Evolutionary conservation across 1,284 basidiomycete genomes (phyloP), one percentile per base, ranked within the genome.

Genomic region (Athelia sp.): DNA sequence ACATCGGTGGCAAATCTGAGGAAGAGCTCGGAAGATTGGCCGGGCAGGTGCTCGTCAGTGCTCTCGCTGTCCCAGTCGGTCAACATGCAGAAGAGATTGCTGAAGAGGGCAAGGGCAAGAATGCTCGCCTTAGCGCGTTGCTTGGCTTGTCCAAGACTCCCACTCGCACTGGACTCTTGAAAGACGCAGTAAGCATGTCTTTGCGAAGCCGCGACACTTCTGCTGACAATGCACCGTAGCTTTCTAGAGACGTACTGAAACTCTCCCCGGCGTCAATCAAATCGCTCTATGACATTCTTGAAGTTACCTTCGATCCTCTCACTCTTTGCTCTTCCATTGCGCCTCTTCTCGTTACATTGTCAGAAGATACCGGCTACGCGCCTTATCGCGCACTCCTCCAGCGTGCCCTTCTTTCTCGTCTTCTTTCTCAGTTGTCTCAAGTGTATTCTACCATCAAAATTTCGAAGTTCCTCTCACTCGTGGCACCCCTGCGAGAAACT

Each of bases 301-400:
- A 98, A 72, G 87, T 90, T 51, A 90, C 94, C 35, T 98, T 99
- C 67, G 93, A 98, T 66, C 97, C 97, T 1, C 81, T 98, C 53
- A 88, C 84, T 1, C 87, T 98, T 51, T 94, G 92, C 67, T 71
- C 79, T 14, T 81, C 83, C 59, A 87, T 95, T 47, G 85, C 91
- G 13, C 93, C 95, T 13, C 76, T 98, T 56, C 81, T 99, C 50
- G 70, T 78, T 47, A 65, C 74, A 8, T 81, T 97, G 50, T 74
- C 82, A 2, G 62, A 69, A 6, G 77, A 79, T 49, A 63, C 74
- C 2, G 69, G 75, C 0, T 92, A 89, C 58, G 74, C 85, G 1
- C 81, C 87, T 1, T 99, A 99, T 69, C 82, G 97, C 47, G 83
- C 90, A 38, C 89, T 96, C 52, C 82, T 99, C 48, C 90, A 93